Evolutionary conservation across 208 protist species (phyloP), one percentile per base, ranked within the genome.

Genomic region (Leptomonas seymouri): DNA sequence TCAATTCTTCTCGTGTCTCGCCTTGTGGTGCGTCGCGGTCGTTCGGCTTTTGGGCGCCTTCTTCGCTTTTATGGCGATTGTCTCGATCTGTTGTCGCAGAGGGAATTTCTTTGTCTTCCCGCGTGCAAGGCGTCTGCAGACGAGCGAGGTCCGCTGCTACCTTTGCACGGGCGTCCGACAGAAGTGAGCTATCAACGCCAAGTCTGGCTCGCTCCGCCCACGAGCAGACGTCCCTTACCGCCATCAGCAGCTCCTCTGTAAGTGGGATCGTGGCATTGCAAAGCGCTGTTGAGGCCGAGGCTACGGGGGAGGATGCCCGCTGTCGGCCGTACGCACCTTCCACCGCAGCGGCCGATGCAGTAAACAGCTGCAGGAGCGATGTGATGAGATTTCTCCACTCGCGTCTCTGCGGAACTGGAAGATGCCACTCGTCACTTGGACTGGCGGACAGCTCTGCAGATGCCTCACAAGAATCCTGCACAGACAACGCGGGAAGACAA

Each of bases 351-450:
- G 41, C 12, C 11, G 34, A 9, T 9, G 34, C 3, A 39, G 9
- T 51, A 16, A n/a, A 56, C 1, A 9, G 0, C 0, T 31, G 42
- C 27, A 64, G 39, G 42, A 48, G 39, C 18, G 18, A 14, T 3
- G 58, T 48, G 20, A 64, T 15, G 23, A 64, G 58, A n/a, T 28
- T 15, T 6, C n/a, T 23, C 58, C 44, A 51, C 58, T 51, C 44
- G 21, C 16, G 25, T 23, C 18, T 3, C 31, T 48, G 58, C 42
- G n/a, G 23, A 9, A 11, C 6, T 30, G n/a, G 28, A 21, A 53
- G 21, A 30, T 28, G 5, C 3, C 3, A 39, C 9, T 39, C 34
- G 34, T 9, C 9, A 39, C 7, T 39, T 9, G 34, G 34, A 48
- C 11, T 4, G 20, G 7, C 44, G 44, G 16, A 48, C 44, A 16